A percentile compares a stretch with the other conserved stretches of the same genome.
phyloP scores from a whole-genome alignment of 768 basidiomycete species.

The Lactarius sp. region DNA sequence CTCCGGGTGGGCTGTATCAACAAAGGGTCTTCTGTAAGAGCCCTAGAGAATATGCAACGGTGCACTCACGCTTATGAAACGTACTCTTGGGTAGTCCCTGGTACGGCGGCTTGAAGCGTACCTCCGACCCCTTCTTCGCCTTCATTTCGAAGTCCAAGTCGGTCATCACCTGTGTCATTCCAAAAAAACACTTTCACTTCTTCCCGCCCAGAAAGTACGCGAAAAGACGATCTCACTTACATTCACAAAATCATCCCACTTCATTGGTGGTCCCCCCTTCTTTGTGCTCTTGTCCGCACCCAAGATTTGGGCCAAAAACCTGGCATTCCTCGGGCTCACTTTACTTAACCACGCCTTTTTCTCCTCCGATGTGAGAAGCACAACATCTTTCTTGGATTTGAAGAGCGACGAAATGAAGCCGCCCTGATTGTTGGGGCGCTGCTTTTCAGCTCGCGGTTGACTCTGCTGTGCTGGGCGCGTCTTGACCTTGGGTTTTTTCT shows the following conservation, averaged over 20 bases:
- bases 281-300: constrained; percentile 26
- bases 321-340: constrained; percentile 25
- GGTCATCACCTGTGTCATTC: constrained; percentile 29
- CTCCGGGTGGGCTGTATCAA: constrained; percentile 31
- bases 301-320: constrained; percentile 26
- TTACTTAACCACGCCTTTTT: constrained; percentile 26
- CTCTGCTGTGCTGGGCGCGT: constrained; percentile 57
- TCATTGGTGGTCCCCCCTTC: constrained; percentile 29
- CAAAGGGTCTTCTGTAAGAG: neutral
- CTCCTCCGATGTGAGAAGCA: constrained; percentile 10
- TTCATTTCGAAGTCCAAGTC: constrained; percentile 32
- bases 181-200: neutral
- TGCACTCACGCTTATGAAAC: constrained; percentile 31
- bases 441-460: constrained; percentile 42
- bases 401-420: constrained; percentile 50
- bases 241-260: constrained; percentile 35
- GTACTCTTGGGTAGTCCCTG: constrained; percentile 27
- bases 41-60: neutral
- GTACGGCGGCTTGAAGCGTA: constrained; percentile 32
- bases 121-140: constrained; percentile 31
- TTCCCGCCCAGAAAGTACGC: neutral
- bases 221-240: constrained; percentile 15
- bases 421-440: constrained; percentile 39
- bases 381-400: constrained; percentile 36
- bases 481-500: constrained; percentile 63